phyloP scores from a whole-genome alignment of 352 stramenopile genomes.

The Aphanomyces euteiches region DNA sequence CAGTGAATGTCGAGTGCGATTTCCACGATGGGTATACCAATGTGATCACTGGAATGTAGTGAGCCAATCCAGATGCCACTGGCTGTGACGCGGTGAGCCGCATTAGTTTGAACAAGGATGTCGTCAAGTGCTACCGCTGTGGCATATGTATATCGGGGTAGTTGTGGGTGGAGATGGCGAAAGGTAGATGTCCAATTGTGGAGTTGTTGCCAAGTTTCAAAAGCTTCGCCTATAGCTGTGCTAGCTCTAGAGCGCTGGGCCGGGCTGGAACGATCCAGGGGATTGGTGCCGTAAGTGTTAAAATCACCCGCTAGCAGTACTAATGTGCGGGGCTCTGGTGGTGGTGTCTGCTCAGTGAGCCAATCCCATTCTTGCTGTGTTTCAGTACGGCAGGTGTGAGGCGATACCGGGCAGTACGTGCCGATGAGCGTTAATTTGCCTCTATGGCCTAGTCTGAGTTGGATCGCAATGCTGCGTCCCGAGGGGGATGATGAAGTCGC shows the following conservation, averaged over 20 bases:
- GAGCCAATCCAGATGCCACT: no score
- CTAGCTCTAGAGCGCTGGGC: neutral
- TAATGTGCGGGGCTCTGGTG: neutral
- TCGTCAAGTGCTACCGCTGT: neutral
- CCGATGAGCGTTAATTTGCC: neutral
- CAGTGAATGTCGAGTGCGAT: no score
- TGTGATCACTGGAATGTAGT: no score
- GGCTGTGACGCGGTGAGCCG: neutral
- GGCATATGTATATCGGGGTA: neutral
- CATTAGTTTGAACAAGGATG: neutral
- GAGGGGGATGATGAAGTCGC: neutral
- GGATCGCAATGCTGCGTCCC: neutral
- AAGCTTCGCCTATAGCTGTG: neutral
- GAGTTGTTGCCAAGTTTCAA: neutral
- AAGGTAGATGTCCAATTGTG: neutral
- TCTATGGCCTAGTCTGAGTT: neutral
- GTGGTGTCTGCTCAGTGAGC: neutral
- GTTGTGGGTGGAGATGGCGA: neutral
- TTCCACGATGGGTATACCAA: no score
- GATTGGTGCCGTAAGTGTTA: neutral
- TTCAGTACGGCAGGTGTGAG: neutral
- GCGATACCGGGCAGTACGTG: neutral
- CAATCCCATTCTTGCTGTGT: neutral
- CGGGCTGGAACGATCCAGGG: neutral
- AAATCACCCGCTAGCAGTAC: neutral